Percentiles rank a stretch among this genome's conserved stretches.
Evolutionary conservation across 78 protist genomes (phyloP).

Genomic region (Reticulomyxa filosa): DNA sequence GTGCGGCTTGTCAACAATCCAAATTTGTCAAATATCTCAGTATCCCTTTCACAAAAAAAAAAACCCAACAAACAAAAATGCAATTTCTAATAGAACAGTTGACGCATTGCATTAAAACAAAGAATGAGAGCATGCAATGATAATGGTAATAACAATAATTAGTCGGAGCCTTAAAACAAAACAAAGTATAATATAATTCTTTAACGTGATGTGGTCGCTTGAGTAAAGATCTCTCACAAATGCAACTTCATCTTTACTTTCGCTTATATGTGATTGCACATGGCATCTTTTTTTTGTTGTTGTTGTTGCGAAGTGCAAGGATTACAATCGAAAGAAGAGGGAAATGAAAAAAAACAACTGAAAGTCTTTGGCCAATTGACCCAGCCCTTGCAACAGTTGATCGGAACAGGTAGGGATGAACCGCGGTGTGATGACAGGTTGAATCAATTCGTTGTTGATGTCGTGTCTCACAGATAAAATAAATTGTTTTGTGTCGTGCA

Average conservation of each 20-base stretch:
- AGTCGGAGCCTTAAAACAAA: neutral
- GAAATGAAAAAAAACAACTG: no score
- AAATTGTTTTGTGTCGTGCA: neutral
- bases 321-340: no score
- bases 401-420: conserved; percentile 20
- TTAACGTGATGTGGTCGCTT: neutral
- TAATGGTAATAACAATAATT: no score
- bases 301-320: no score
- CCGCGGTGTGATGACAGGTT: conserved; percentile 21
- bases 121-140: no score
- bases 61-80: no score
- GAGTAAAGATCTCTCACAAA: neutral
- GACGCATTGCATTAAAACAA: no score
- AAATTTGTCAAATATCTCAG: neutral
- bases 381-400: conserved; percentile 8
- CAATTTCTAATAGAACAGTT: no score
- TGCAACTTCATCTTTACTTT: conserved; percentile 13
- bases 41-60: no score
- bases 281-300: no score
- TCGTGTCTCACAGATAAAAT: neutral
- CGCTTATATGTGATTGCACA: conserved; percentile 16
- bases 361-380: neutral
- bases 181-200: neutral
- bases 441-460: neutral
- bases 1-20: conserved; percentile 8